Evolutionary conservation across 345 rosid species (phyloP).

Genomic region (Geranium brycei): DNA sequence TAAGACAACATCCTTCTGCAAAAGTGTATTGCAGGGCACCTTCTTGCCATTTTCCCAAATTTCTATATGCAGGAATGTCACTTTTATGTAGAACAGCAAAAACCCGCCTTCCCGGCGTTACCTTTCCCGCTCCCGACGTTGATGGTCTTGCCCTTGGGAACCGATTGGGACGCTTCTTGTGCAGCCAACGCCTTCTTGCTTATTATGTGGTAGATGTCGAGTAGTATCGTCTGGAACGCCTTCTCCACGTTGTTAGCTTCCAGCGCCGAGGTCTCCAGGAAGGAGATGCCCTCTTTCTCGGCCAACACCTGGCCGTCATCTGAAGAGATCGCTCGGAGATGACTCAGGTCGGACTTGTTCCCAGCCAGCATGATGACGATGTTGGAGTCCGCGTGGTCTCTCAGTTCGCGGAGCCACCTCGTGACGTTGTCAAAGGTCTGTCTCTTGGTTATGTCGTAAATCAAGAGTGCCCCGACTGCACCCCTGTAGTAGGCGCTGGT

Average conservation of each 20-base stretch:
- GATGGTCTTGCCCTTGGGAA: slow-evolving; percentile 52
- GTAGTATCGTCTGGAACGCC: slow-evolving; percentile 47
- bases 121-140: slow-evolving; percentile 37
- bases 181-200: slow-evolving; percentile 56
- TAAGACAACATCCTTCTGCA: too few species aligned
- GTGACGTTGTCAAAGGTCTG: slow-evolving; percentile 50
- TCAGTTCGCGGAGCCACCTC: slow-evolving; percentile 53
- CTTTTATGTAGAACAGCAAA: slow-evolving; percentile 40
- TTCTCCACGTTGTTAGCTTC: slow-evolving; percentile 45
- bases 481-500: slow-evolving; percentile 70
- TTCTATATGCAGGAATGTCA: too few species aligned
- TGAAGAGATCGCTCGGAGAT: slow-evolving; percentile 21
- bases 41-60: too few species aligned
- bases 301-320: slow-evolving; percentile 36
- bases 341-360: slow-evolving; percentile 16
- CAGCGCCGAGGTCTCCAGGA: slow-evolving; percentile 53
- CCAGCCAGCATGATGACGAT: slow-evolving; percentile 64
- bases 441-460: slow-evolving; percentile 58
- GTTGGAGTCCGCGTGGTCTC: slow-evolving; percentile 67
- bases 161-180: slow-evolving; percentile 21
- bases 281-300: slow-evolving; percentile 33
- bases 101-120: slow-evolving; percentile 20
- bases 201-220: slow-evolving; percentile 45
- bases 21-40: too few species aligned
- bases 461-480: slow-evolving; percentile 54